A percentile compares a stretch with the other conserved stretches of the same genome.
These are phyloP conservation scores for Narthecium ossifragum DNA, from an alignment of 106 monocot species.

Conservation along the genomic window DNA sequence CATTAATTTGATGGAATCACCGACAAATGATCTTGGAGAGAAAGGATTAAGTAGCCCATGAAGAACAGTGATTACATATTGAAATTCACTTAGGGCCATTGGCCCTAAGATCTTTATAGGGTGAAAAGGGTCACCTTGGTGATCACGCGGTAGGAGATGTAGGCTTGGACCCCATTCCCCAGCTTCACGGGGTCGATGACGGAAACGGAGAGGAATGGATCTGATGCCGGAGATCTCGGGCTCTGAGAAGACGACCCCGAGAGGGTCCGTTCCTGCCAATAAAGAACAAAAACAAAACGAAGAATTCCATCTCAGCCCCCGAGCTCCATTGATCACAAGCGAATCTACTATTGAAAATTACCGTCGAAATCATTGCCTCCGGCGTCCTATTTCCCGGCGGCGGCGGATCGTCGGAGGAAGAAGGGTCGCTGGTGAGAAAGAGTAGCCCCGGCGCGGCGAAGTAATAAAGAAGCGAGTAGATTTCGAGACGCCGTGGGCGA, in stretches of 20 bases:
- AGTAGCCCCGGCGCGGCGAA: too few species aligned
- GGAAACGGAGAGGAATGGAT: constrained; percentile 62
- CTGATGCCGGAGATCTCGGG: constrained; percentile 52
- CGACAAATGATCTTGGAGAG: too few species aligned
- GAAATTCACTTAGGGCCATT: too few species aligned
- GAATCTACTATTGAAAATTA: not conserved
- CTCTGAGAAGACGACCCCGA: constrained; percentile 45
- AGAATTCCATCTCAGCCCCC: constrained; percentile 13
- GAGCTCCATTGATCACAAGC: not conserved
- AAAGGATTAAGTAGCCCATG: too few species aligned
- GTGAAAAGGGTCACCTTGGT: constrained; percentile 52
- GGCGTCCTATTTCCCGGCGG: too few species aligned
- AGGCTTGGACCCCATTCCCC: constrained; percentile 94
- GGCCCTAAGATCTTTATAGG: too few species aligned
- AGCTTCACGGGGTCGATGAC: constrained; percentile 96
- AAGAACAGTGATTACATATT: too few species aligned
- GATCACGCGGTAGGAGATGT: constrained; percentile 95
- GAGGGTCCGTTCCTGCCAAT: constrained; percentile 23
- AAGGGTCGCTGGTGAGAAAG: too few species aligned
- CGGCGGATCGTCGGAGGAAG: too few species aligned
- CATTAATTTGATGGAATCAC: too few species aligned
- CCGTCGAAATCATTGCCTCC: constrained; percentile 45
- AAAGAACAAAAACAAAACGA: not conserved
- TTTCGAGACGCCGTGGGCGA: too few species aligned
- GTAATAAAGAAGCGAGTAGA: too few species aligned